Evolutionary conservation across 2,329 filamentous ascomycete genomes (phyloP).

Genomic region (Colletotrichum sp.): DNA sequence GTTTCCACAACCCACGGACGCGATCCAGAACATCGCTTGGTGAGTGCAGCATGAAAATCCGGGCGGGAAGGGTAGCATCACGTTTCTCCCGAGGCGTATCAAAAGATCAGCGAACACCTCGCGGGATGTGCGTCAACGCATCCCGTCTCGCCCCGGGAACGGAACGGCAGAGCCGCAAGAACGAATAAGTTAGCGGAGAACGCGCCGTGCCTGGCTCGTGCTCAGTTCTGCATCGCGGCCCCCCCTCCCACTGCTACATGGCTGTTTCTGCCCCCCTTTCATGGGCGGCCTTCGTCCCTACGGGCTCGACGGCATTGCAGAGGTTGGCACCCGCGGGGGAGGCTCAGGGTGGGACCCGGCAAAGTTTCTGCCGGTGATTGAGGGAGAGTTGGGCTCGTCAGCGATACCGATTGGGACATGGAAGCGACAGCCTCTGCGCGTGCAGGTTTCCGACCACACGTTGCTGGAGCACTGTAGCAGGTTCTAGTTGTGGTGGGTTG

Average conservation of each 20-base stretch:
- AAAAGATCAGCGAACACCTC: slow-evolving; percentile 3
- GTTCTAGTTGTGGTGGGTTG: not conserved
- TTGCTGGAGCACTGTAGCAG: not conserved
- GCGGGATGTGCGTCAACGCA: not conserved
- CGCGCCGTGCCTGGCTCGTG: too few species aligned
- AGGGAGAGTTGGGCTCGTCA: not conserved
- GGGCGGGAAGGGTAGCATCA: not conserved
- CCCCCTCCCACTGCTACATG: not conserved
- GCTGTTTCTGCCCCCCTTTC: not conserved
- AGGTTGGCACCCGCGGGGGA: not conserved
- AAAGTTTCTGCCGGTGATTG: not conserved
- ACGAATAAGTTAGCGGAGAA: too few species aligned
- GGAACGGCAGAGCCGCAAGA: too few species aligned
- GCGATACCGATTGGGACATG: not conserved
- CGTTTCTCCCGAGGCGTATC: not conserved
- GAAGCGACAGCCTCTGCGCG: not conserved
- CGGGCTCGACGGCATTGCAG: not conserved
- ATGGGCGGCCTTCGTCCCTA: not conserved
- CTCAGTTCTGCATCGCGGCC: too few species aligned
- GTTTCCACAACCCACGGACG: not conserved
- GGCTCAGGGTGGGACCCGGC: not conserved
- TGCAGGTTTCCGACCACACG: not conserved
- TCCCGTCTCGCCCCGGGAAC: too few species aligned
- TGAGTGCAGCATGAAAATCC: not conserved
- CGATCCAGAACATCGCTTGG: not conserved